Conservation (phyloP, 139 green algal genomes). For the Pseudopediastrum boryanum region DNA sequence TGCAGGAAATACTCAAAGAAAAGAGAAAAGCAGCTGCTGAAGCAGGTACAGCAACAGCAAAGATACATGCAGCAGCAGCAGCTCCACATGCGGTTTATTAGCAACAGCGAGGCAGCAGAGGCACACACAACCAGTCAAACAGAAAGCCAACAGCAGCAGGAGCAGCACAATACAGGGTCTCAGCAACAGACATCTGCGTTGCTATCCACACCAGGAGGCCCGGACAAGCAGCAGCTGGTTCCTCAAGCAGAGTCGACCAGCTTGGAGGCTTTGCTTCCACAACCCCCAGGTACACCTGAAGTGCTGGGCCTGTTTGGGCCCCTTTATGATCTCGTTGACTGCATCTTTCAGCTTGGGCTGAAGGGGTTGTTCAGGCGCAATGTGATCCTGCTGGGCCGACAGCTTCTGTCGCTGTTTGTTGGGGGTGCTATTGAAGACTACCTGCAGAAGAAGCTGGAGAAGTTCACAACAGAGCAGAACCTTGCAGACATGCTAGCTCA, state of each 20-base stretch:
- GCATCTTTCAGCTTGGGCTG: background rate
- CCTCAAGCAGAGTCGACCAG: background rate
- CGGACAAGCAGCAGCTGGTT: background rate
- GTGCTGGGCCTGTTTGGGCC: conserved; percentile 4
- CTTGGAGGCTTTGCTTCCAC: background rate
- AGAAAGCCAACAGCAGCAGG: background rate
- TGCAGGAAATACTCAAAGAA: too few relatives aligned
- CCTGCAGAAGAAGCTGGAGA: conserved; percentile 53
- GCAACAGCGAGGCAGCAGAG: too few relatives aligned
- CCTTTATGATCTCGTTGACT: conserved; percentile 14
- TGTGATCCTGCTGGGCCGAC: conserved; percentile 50
- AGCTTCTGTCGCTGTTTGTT: conserved; percentile 77
- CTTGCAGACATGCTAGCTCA: conserved; percentile 65
- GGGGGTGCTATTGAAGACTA: conserved; percentile 78
- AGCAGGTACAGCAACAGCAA: too few relatives aligned
- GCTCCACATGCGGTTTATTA: too few relatives aligned
- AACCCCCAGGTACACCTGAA: background rate
- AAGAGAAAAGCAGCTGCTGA: too few relatives aligned
- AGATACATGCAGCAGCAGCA: too few relatives aligned
- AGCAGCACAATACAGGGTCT: background rate
- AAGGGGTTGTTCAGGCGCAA: conserved; percentile 22
- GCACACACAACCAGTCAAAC: too few relatives aligned
- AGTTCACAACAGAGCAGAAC: conserved; percentile 65
- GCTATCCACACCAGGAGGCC: too few relatives aligned
- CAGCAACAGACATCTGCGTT: background rate